Percentiles rank a stretch among this genome's conserved stretches.
Conservation (phyloP, 345 rosid species). For the Rhizophora mangle region DNA sequence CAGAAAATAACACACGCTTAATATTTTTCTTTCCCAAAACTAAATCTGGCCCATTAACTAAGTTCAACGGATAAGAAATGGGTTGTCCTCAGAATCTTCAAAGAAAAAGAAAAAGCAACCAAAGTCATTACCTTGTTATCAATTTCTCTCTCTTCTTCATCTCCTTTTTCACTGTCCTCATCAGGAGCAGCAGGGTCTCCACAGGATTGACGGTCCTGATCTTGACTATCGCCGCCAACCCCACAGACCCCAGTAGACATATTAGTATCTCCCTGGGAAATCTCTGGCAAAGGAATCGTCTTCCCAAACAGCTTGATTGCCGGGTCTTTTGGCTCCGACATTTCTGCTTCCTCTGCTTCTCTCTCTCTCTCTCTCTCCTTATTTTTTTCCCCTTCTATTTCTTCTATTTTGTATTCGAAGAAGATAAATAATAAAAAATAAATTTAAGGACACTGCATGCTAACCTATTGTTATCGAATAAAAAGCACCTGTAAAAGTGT, state of each 20-base stretch:
- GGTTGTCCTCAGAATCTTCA: slow-evolving; percentile 20
- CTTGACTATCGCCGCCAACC: slow-evolving; percentile 31
- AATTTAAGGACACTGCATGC: background rate
- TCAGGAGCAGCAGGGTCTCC: slow-evolving; percentile 32
- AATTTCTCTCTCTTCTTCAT: slow-evolving; percentile 33
- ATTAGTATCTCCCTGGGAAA: slow-evolving; percentile 12
- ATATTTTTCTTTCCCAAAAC: slow-evolving; percentile 8
- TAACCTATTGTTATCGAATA: background rate
- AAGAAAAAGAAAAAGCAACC: background rate
- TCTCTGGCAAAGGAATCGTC: slow-evolving; percentile 73
- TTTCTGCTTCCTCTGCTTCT: slow-evolving; percentile 23
- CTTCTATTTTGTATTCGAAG: too few species aligned
- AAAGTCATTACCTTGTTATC: slow-evolving; percentile 31
- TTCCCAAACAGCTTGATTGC: slow-evolving; percentile 87
- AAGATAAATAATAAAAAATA: background rate
- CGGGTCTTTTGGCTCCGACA: slow-evolving; percentile 78
- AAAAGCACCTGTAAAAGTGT: background rate
- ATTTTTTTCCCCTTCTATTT: background rate
- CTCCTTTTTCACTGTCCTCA: slow-evolving; percentile 21
- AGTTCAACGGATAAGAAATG: slow-evolving; percentile 19
- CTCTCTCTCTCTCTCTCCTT: background rate
- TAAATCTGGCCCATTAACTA: slow-evolving; percentile 26
- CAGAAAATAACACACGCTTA: background rate
- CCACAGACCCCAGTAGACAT: background rate
- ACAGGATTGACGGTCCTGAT: slow-evolving; percentile 39